Percentiles rank a stretch among this genome's conserved stretches.
These are phyloP conservation scores for Fusarium piperis DNA, from an alignment of 2,329 filamentous ascomycete genomes.

Conservation along the genomic window DNA sequence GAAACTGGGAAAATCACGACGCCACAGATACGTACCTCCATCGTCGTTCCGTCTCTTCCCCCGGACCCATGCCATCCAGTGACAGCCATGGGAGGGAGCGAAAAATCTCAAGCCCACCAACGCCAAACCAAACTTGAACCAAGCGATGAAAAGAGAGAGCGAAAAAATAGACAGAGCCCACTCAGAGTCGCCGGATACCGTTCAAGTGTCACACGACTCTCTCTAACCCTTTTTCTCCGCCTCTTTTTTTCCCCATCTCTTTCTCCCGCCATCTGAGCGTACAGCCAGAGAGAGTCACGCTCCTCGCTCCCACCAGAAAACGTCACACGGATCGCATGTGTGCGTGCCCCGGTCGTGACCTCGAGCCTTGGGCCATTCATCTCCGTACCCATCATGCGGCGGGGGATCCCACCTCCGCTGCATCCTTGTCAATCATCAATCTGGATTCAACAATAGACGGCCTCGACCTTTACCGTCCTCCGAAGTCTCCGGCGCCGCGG, in stretches of 20 bases:
- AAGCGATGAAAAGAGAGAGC: background rate
- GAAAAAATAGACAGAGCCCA: slow-evolving; percentile 17
- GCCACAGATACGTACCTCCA: slow-evolving; percentile 35
- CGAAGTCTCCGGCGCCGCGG: slow-evolving; percentile 35
- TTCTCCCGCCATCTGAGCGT: slow-evolving; percentile 16
- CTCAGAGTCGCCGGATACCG: slow-evolving; percentile 12
- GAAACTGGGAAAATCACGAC: background rate
- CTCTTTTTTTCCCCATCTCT: background rate
- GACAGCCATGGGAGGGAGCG: background rate
- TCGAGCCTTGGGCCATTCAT: slow-evolving; percentile 33
- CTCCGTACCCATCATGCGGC: slow-evolving; percentile 61
- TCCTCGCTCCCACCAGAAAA: background rate
- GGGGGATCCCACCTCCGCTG: slow-evolving; percentile 65
- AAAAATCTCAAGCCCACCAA: slow-evolving; percentile 33
- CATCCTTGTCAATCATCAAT: slow-evolving; percentile 58
- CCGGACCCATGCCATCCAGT: slow-evolving; percentile 4
- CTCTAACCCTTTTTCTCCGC: background rate
- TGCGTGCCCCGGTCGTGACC: slow-evolving; percentile 36
- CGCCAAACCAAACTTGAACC: slow-evolving; percentile 31
- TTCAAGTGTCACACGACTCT: slow-evolving; percentile 39
- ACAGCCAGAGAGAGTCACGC: slow-evolving; percentile 3
- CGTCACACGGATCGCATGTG: slow-evolving; percentile 39
- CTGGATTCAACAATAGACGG: slow-evolving; percentile 66
- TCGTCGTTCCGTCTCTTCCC: background rate
- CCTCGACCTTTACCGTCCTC: slow-evolving; percentile 39